Conservation (phyloP, 2,329 filamentous ascomycete species). For the Juglanconis sp. region DNA sequence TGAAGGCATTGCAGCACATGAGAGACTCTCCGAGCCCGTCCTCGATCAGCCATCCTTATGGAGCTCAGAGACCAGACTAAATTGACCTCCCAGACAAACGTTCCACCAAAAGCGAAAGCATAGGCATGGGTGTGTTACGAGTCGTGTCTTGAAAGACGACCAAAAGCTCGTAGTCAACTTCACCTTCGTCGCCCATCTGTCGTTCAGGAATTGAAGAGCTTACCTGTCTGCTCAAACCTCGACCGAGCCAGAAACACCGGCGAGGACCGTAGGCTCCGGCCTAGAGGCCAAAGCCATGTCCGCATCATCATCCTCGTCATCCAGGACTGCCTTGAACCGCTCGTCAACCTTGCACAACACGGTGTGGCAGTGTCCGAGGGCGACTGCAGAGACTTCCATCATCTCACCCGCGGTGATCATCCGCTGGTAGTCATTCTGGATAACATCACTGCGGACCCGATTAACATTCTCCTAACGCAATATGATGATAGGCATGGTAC, state of each 20-base stretch:
- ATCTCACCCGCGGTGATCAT: not conserved
- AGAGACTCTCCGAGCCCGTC: too few relatives aligned
- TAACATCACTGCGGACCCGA: not conserved
- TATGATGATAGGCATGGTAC: not conserved
- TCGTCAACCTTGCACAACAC: constrained; percentile 5
- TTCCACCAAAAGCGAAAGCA: too few relatives aligned
- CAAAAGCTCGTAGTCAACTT: too few relatives aligned
- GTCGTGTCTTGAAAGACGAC: too few relatives aligned
- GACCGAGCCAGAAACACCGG: too few relatives aligned
- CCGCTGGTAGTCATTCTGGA: not conserved
- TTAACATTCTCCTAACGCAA: not conserved
- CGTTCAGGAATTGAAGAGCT: too few relatives aligned
- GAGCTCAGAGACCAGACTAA: too few relatives aligned
- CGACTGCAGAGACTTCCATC: constrained; percentile 4
- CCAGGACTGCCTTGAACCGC: constrained; percentile 1
- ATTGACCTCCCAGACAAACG: too few relatives aligned
- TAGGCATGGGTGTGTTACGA: too few relatives aligned
- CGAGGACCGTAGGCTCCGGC: not conserved
- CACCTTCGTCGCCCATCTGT: not conserved
- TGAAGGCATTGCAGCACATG: too few relatives aligned
- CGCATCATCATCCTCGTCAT: not conserved
- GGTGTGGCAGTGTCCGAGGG: not conserved
- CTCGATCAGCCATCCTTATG: too few relatives aligned
- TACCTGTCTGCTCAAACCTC: too few relatives aligned
- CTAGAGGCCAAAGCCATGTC: not conserved